phyloP scores from a whole-genome alignment of 2,329 filamentous ascomycete genomes.

The Pseudogymnoascus sp. region DNA sequence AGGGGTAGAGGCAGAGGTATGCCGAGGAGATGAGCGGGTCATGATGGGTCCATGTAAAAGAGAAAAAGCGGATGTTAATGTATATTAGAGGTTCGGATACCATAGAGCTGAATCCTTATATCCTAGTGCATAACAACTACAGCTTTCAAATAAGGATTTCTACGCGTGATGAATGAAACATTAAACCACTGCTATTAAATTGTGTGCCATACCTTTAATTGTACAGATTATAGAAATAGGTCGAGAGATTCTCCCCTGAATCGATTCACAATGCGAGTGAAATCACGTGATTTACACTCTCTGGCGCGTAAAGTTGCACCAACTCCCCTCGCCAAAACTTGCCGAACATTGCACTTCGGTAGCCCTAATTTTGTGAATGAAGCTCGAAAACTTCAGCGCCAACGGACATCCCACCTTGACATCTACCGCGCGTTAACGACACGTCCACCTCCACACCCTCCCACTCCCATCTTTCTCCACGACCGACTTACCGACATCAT shows the following conservation, averaged over 20 bases:
- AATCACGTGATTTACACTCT: neutral
- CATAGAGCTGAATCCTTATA: conserved; percentile 9
- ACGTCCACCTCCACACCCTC: neutral
- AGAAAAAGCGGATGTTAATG: conserved; percentile 10
- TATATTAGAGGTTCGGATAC: conserved; percentile 11
- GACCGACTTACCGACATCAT: conserved; percentile 17
- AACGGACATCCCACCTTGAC: conserved; percentile 10
- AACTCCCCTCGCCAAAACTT: neutral
- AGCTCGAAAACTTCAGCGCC: conserved; percentile 11
- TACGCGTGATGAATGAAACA: neutral
- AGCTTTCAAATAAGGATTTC: neutral
- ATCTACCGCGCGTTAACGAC: conserved; percentile 6
- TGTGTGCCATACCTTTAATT: too few species aligned
- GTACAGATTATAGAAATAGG: too few species aligned
- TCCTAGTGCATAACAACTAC: conserved; percentile 7
- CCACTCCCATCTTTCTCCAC: neutral
- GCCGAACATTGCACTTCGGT: neutral
- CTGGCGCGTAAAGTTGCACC: neutral
- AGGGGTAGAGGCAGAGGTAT: conserved; percentile 79
- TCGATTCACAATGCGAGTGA: neutral
- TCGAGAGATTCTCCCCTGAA: too few species aligned
- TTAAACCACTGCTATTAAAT: too few species aligned
- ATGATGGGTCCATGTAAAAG: neutral
- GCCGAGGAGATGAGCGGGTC: conserved; percentile 59
- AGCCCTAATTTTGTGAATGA: conserved; percentile 10